These are phyloP conservation scores for Globisporangium solare DNA, from an alignment of 352 stramenopile species.

Conservation along the genomic window DNA sequence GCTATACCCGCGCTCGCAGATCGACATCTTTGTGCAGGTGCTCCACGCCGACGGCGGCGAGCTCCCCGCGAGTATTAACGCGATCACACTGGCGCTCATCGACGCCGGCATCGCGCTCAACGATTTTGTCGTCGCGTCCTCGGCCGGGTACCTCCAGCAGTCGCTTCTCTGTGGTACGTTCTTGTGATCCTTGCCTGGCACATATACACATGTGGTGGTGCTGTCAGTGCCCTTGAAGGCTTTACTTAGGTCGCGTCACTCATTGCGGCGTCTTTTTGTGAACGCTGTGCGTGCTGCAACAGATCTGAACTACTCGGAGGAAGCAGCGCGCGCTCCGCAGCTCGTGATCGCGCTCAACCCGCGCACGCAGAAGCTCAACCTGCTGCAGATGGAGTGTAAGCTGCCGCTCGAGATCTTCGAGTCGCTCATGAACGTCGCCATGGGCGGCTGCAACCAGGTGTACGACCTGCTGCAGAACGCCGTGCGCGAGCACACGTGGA, in stretches of 20 bases:
- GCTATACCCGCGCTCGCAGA: slow-evolving; percentile 89
- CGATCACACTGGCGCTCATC: slow-evolving; percentile 86
- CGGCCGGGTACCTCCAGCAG: slow-evolving; percentile 87
- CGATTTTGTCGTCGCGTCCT: slow-evolving; percentile 89
- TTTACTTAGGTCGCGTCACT: too few relatives aligned
- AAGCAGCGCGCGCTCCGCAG: slow-evolving; percentile 82
- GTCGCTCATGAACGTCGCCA: slow-evolving; percentile 74
- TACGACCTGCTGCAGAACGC: slow-evolving; percentile 82
- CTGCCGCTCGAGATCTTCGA: slow-evolving; percentile 87
- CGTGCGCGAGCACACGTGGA: slow-evolving; percentile 84
- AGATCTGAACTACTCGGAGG: slow-evolving; percentile 91
- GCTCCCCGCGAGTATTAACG: slow-evolving; percentile 88
- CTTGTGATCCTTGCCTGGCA: slow-evolving; percentile 6
- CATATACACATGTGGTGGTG: too few relatives aligned
- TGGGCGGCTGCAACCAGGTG: slow-evolving; percentile 80
- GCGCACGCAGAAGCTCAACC: slow-evolving; percentile 80
- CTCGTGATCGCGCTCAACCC: slow-evolving; percentile 86
- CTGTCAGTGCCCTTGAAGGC: too few relatives aligned
- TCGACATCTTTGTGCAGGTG: slow-evolving; percentile 92
- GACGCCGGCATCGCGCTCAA: slow-evolving; percentile 90
- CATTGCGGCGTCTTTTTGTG: too few relatives aligned
- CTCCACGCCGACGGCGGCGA: slow-evolving; percentile 87
- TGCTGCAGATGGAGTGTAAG: slow-evolving; percentile 91
- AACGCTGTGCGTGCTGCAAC: slow-evolving; percentile 4
- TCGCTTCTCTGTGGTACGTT: slow-evolving; percentile 76